Conservation (phyloP, 208 protist species). For the Trichomonas vaginalis region DNA sequence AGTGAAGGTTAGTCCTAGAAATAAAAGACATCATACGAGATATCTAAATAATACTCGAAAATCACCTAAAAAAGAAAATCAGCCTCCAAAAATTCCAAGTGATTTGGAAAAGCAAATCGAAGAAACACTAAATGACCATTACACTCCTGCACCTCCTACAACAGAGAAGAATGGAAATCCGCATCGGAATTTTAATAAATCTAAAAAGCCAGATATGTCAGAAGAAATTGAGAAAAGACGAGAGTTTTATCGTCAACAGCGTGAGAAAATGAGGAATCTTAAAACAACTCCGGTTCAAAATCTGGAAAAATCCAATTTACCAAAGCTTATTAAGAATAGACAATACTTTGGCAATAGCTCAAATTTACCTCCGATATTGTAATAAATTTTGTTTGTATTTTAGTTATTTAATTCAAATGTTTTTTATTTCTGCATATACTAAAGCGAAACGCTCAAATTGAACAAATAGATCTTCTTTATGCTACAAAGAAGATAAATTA, state of each 20-base stretch:
- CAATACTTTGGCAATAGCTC: too few species aligned
- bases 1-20: background rate
- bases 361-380: too few species aligned
- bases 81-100: background rate
- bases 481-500: too few species aligned
- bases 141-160: background rate
- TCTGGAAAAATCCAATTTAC: background rate
- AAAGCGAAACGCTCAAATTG: too few species aligned
- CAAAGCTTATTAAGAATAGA: too few species aligned
- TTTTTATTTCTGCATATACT: too few species aligned
- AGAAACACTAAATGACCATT: background rate
- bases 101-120: background rate
- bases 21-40: background rate
- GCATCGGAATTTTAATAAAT: background rate
- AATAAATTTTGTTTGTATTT: too few species aligned
- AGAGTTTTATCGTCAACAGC: background rate
- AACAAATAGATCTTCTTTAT: too few species aligned
- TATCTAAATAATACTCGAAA: background rate
- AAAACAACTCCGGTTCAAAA: background rate
- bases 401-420: too few species aligned
- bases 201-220: background rate
- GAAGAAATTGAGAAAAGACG: background rate
- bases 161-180: background rate
- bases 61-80: background rate
- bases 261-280: background rate